Conservation (phyloP, 768 basidiomycete genomes). For the Saitozyma sp. region DNA sequence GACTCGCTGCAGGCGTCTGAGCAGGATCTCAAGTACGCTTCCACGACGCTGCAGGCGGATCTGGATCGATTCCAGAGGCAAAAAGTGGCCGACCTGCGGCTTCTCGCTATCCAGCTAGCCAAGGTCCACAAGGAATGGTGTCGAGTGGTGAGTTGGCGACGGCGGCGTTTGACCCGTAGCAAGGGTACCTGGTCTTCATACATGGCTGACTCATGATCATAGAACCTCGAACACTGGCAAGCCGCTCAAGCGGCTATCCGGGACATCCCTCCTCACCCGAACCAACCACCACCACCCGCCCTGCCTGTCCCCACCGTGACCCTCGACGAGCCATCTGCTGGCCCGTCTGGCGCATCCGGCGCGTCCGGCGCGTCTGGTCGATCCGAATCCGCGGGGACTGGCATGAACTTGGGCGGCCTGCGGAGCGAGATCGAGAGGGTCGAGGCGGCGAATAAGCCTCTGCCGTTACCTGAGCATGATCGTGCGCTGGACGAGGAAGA, state of each 20-base stretch:
- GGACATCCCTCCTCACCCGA: slow-evolving; percentile 88
- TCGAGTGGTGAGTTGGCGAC: slow-evolving; percentile 67
- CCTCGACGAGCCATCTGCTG: slow-evolving; percentile 1
- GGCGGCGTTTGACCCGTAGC: background rate
- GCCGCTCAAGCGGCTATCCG: slow-evolving; percentile 89
- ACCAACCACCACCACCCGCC: slow-evolving; percentile 54
- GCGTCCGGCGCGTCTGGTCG: too few relatives aligned
- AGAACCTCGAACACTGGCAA: slow-evolving; percentile 98
- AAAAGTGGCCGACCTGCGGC: slow-evolving; percentile 92
- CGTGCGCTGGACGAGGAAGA: slow-evolving; percentile 6
- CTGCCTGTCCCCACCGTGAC: slow-evolving; percentile 20
- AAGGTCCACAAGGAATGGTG: slow-evolving; percentile 94
- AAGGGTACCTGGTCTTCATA: background rate
- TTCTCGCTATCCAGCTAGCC: slow-evolving; percentile 90
- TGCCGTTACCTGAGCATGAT: slow-evolving; percentile 36
- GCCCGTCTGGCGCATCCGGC: too few relatives aligned
- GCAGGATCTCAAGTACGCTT: slow-evolving; percentile 93
- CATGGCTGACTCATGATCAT: slow-evolving; percentile 5
- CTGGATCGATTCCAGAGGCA: slow-evolving; percentile 97
- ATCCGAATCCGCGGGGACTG: too few relatives aligned
- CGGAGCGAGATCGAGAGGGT: slow-evolving; percentile 39
- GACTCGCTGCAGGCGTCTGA: slow-evolving; percentile 89
- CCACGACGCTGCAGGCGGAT: slow-evolving; percentile 94
- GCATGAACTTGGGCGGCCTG: slow-evolving; percentile 19
- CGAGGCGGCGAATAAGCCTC: slow-evolving; percentile 42